These are phyloP conservation scores for Serendipita sp. DNA, from an alignment of 768 basidiomycete species.

Conservation along the genomic window DNA sequence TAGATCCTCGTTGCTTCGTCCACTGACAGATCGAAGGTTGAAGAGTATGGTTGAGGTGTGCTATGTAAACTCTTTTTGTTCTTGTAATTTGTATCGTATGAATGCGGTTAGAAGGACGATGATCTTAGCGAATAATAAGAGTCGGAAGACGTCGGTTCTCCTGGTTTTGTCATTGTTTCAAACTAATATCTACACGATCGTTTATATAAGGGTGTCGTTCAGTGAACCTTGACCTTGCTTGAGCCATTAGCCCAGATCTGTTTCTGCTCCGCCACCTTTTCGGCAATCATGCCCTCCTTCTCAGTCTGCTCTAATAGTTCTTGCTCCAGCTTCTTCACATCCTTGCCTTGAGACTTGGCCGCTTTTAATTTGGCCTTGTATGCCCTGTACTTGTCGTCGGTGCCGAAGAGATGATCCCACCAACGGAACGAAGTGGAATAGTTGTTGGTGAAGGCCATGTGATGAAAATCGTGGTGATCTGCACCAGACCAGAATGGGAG, in stretches of 20 bases:
- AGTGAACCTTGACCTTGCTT: constrained; percentile 1
- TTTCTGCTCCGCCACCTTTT: constrained; percentile 28
- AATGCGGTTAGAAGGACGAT: too few relatives aligned
- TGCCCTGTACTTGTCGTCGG: constrained; percentile 74
- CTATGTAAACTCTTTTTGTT: not conserved
- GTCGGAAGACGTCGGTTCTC: not conserved
- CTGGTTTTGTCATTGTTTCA: not conserved
- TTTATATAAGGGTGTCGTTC: not conserved
- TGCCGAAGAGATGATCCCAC: constrained; percentile 81
- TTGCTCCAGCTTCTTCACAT: constrained; percentile 4
- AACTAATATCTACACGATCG: not conserved
- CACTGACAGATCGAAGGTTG: not conserved
- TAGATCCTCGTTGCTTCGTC: not conserved
- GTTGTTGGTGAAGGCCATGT: constrained; percentile 91
- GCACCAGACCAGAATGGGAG: constrained; percentile 95
- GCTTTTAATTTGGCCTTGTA: constrained; percentile 53
- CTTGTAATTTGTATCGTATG: not conserved
- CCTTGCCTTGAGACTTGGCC: constrained; percentile 21
- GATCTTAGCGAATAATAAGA: too few relatives aligned
- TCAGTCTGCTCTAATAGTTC: constrained; percentile 38
- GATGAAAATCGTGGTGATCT: constrained; percentile 97
- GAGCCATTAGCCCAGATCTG: not conserved
- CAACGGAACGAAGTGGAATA: constrained; percentile 88
- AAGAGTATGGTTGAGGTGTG: not conserved
- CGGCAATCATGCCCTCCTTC: constrained; percentile 52